Percentiles rank a stretch among this genome's conserved stretches.
Conservation (phyloP, 78 protist genomes). For the Dictyostelium firmibasis region DNA sequence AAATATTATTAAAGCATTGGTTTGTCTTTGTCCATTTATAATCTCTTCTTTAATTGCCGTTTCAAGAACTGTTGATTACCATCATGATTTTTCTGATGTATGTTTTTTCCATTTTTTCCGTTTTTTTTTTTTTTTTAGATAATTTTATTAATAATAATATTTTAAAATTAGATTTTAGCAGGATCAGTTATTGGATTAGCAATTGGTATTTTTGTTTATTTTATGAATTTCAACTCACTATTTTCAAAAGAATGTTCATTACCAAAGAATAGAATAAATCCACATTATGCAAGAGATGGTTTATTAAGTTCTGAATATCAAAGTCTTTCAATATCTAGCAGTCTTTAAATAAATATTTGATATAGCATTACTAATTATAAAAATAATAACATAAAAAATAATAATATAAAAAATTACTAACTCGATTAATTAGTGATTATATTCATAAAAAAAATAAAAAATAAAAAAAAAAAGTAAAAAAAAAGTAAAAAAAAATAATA, state of each 20-base stretch:
- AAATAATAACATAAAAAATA: background rate
- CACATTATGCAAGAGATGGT: constrained; percentile 45
- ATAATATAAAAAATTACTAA: background rate
- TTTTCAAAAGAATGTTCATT: constrained; percentile 36
- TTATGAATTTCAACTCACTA: constrained; percentile 24
- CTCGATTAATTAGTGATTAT: background rate
- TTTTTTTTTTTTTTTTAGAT: no score
- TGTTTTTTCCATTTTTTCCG: background rate
- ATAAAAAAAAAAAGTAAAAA: no score
- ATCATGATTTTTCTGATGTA: constrained; percentile 71
- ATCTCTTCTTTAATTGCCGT: constrained; percentile 43
- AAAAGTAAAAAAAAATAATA: no score
- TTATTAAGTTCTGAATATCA: constrained; percentile 18
- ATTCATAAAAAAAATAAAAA: no score
- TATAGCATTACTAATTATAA: background rate
- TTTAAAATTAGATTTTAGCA: constrained; percentile 12
- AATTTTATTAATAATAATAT: background rate
- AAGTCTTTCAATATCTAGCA: constrained; percentile 18
- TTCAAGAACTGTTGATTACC: constrained; percentile 70
- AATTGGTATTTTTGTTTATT: constrained; percentile 38
- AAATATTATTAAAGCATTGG: constrained; percentile 5
- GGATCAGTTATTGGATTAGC: constrained; percentile 57
- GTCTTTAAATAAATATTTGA: background rate
- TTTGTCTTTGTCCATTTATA: constrained; percentile 16
- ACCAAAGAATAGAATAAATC: constrained; percentile 68